Conservation (phyloP, 306 rosid genomes). For the Lablab purpureus region DNA sequence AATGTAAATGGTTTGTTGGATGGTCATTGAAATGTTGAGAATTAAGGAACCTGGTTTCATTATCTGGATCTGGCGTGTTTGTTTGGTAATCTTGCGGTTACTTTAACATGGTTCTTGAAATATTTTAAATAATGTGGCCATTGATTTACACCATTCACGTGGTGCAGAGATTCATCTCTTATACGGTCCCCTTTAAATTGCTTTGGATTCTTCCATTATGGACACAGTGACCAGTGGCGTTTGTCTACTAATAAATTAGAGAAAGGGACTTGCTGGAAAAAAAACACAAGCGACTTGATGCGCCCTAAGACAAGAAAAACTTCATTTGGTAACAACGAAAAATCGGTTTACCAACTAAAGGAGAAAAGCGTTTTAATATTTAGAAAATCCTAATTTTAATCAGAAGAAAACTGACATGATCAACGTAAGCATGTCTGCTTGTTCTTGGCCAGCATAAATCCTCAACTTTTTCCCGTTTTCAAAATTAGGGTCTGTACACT, state of each 20-base stretch:
- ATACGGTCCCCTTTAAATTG: constrained; percentile 34
- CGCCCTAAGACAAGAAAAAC: not conserved
- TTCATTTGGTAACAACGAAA: not conserved
- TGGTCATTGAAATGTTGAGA: constrained; percentile 38
- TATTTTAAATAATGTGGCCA: constrained; percentile 34
- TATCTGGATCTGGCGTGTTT: constrained; percentile 33
- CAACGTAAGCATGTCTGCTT: not conserved
- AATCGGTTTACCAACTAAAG: not conserved
- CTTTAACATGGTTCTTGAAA: not conserved
- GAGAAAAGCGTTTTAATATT: not conserved
- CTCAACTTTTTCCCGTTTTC: not conserved
- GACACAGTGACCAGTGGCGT: constrained; percentile 38
- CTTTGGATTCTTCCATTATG: constrained; percentile 34
- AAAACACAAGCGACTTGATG: too few relatives aligned
- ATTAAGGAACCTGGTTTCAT: constrained; percentile 40
- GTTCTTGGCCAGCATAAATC: not conserved
- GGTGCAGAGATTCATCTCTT: constrained; percentile 39
- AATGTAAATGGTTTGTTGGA: constrained; percentile 40
- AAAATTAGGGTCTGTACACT: not conserved
- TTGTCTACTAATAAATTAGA: constrained; percentile 8
- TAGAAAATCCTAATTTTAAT: not conserved
- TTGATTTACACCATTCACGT: constrained; percentile 44
- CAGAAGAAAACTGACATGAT: not conserved
- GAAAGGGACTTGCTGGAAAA: constrained; percentile 9
- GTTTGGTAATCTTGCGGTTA: constrained; percentile 25